Evolutionary conservation across 2,329 filamentous ascomycete species (phyloP), one percentile per base, ranked within the genome.

Genomic region (Westerdykella ornata): DNA sequence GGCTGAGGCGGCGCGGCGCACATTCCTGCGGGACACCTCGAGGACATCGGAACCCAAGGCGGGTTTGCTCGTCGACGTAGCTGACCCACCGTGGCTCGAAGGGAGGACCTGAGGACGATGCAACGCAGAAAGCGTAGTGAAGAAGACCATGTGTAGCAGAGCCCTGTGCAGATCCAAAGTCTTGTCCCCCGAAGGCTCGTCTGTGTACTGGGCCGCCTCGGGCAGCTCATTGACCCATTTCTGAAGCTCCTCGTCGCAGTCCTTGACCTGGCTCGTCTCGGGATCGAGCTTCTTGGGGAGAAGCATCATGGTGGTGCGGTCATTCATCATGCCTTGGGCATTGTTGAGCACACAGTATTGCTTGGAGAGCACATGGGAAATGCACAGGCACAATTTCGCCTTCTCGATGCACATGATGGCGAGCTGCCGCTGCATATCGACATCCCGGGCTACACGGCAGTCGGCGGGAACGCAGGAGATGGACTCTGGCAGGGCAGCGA

Each of bases 261-360:
- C 72, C 50, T 82, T 80, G 39, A 96, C 86, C 48, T 85, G 82
- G 51, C 85, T 84, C 2, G 84, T 80, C 55, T 89, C 88, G n/a
- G 86, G 81, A 41, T 88, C 77, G 28, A 84, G 77, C 66, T 90
- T 94, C 67, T 94, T 94, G 4, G 89, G 88, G 34, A 94, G 82
- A 18, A 96, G 72, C 84, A 94, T 92, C 80, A 94, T 90, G 14
- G 79, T 83, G 1, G 80, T 82, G 42, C 71, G 85, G 35, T 85
- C 81, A 46, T 82, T 85, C 30, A 75, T 68, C 4, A 78, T 72
- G 45, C 85, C 80, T 57, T 87, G 86, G 53, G 89, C 84, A 54
- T 87, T 84, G 59, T 89, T 87, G 31, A 95, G 72, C 3, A 96
- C 88, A 18, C 88, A 94, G 65, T 96, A 96, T 61, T 96, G 90